Base-by-base conservation (phyloP, 768 basidiomycete species). In the Panaeolus cyanescens region DNA sequence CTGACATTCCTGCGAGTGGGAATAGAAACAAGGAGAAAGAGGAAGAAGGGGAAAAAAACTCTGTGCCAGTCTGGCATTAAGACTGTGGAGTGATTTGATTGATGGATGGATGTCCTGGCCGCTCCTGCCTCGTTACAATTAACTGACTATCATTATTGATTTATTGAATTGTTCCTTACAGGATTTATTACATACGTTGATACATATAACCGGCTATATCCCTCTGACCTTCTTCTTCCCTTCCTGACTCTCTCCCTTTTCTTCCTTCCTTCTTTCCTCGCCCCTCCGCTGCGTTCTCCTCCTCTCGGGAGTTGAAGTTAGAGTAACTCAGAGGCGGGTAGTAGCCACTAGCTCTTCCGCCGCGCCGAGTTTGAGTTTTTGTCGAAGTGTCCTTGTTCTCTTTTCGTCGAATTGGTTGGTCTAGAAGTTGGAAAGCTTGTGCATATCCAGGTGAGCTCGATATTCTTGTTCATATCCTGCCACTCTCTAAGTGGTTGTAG, bases 131-230 rank as follows among this genome's bases (percentile, higher is more conserved):
- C 37, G 37, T 39, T 42, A 42, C 39, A n/a, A n/a, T n/a, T n/a
- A n/a, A n/a, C n/a, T n/a, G n/a, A n/a, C n/a, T n/a, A n/a, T n/a
- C n/a, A n/a, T n/a, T n/a, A n/a, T n/a, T 40, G 39, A 40, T 40
- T 40, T 40, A 40, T 22, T 25, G 25, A 15, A 25, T 50, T 50
- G n/a, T 37, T 37, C 12, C 36, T 10, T 37, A 13, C 5, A 13
- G n/a, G 3, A 13, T 5, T 37, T 10, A n/a, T n/a, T n/a, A n/a
- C n/a, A n/a, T n/a, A n/a, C n/a, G n/a, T n/a, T n/a, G n/a, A n/a
- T n/a, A n/a, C n/a, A 37, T 37, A 50, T 50, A 50, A 50, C 45
- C 45, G 45, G 45, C 45, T 50, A 50, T 13, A 25, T 50, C 45
- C 45, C 37, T 39, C 7, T 20, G 8, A 4, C 5, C 40, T 25